Percentiles rank a stretch among this genome's conserved stretches.
These are phyloP conservation scores for Trichoderma sp. DNA, from an alignment of 2,329 filamentous ascomycete genomes.

Conservation along the genomic window DNA sequence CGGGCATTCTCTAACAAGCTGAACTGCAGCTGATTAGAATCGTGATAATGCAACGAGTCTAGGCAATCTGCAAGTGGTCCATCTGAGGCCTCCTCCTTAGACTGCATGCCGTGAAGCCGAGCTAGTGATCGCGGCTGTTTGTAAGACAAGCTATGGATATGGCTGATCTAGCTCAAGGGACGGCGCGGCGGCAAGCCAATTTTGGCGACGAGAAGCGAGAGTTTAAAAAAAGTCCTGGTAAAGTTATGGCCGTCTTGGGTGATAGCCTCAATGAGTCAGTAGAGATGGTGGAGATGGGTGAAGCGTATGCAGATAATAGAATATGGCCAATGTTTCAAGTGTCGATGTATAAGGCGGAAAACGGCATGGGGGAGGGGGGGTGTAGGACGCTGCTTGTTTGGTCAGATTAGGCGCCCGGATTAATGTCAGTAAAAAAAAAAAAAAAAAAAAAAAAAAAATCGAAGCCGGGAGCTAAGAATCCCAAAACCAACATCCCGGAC, in stretches of 20 bases:
- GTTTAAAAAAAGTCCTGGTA: background rate
- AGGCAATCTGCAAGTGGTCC: background rate
- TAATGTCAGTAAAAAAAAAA: background rate
- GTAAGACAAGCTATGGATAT: conserved; percentile 1
- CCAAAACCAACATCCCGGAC: background rate
- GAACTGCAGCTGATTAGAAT: conserved; percentile 8
- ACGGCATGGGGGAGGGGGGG: background rate
- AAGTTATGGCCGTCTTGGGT: conserved; percentile 14
- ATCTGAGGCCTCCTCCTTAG: conserved; percentile 9
- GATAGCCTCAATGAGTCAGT: background rate
- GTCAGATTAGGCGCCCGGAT: conserved; percentile 13
- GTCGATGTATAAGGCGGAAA: conserved; percentile 6
- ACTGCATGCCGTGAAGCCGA: background rate
- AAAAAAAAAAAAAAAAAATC: background rate
- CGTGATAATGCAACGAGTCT: background rate
- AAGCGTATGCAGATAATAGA: background rate
- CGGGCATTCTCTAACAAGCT: conserved; percentile 10
- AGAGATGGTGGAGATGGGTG: conserved; percentile 5
- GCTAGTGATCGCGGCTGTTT: background rate
- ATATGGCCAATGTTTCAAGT: conserved; percentile 1
- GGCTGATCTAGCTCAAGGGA: background rate
- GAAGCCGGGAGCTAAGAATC: background rate
- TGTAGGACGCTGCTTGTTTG: background rate
- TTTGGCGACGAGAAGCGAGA: conserved; percentile 8
- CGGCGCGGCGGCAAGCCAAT: background rate